These are phyloP conservation scores for Curvularia spicifera DNA, from an alignment of 2,329 filamentous ascomycete species.

Conservation along the genomic window DNA sequence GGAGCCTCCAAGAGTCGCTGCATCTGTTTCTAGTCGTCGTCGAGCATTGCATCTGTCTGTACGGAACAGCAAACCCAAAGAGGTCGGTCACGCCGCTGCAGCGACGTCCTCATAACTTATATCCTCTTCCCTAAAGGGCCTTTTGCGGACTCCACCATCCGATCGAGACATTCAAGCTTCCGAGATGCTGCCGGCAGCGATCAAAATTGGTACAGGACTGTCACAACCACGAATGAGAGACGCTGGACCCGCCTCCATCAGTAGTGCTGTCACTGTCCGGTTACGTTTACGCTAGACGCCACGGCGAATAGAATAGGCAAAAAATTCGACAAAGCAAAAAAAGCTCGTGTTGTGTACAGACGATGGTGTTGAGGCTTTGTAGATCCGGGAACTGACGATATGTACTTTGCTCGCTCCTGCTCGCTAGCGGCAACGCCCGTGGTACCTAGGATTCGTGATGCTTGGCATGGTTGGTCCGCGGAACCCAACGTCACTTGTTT, in stretches of 20 bases:
- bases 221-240: conserved; percentile 31
- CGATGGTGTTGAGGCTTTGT: conserved; percentile 16
- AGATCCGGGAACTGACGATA: conserved; percentile 11
- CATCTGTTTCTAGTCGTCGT: conserved; percentile 22
- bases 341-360: conserved; percentile 2
- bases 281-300: conserved; percentile 25
- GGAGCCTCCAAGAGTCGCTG: conserved; percentile 23
- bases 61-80: conserved; percentile 10
- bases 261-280: conserved; percentile 14
- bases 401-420: conserved; percentile 14
- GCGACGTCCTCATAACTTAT: conserved; percentile 36
- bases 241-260: conserved; percentile 24
- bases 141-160: conserved; percentile 40
- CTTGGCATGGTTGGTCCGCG: conserved; percentile 13
- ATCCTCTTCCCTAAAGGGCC: conserved; percentile 42
- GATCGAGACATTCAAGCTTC: conserved; percentile 24
- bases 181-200: conserved; percentile 37
- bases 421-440: conserved; percentile 16
- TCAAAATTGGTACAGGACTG: conserved; percentile 23
- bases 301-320: conserved; percentile 12
- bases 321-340: neutral
- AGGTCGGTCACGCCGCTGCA: conserved; percentile 10
- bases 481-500: conserved; percentile 14
- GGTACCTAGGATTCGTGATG: conserved; percentile 16
- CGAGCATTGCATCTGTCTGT: conserved; percentile 12